Percentiles rank a stretch among this genome's conserved stretches.
Conservation (phyloP, 2,329 filamentous ascomycete species). For the Fusarium sp. region DNA sequence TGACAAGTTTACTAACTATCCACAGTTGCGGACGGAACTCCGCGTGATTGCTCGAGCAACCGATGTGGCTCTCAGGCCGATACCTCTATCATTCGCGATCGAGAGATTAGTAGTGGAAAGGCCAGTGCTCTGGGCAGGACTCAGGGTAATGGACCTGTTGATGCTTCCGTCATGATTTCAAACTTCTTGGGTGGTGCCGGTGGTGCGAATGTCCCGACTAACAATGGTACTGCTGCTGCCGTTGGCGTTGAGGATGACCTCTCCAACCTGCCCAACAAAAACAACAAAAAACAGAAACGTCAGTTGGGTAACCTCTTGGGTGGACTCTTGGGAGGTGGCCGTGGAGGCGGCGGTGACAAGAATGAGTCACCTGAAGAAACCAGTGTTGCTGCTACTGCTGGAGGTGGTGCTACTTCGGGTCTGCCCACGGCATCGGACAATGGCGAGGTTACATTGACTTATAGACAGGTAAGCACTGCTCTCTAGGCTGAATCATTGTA, state of each 20-base stretch:
- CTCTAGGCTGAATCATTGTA: fast-evolving
- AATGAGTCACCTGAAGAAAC: constrained; percentile 50
- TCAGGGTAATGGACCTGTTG: constrained; percentile 69
- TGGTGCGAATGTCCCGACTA: constrained; percentile 51
- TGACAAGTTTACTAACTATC: neutral
- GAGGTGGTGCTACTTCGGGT: constrained; percentile 65
- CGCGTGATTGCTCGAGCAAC: constrained; percentile 74
- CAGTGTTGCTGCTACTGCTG: constrained; percentile 66
- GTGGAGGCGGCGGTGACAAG: constrained; percentile 53
- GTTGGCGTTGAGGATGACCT: constrained; percentile 62
- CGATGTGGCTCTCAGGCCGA: constrained; percentile 75
- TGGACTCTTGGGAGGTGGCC: constrained; percentile 46
- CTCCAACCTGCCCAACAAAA: constrained; percentile 42
- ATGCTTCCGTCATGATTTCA: constrained; percentile 68
- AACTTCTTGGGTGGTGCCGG: constrained; percentile 68
- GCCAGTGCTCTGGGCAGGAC: constrained; percentile 74
- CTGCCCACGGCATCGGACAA: constrained; percentile 72
- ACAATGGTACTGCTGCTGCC: constrained; percentile 55
- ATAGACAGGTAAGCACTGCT: constrained; percentile 59
- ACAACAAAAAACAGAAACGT: constrained; percentile 38
- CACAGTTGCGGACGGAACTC: constrained; percentile 73
- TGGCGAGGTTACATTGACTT: constrained; percentile 73
- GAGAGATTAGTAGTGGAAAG: constrained; percentile 67
- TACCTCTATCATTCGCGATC: constrained; percentile 76
- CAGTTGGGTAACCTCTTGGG: constrained; percentile 45